Conservation (phyloP, 257 asterid species). For the Nicotiana paniculata region DNA sequence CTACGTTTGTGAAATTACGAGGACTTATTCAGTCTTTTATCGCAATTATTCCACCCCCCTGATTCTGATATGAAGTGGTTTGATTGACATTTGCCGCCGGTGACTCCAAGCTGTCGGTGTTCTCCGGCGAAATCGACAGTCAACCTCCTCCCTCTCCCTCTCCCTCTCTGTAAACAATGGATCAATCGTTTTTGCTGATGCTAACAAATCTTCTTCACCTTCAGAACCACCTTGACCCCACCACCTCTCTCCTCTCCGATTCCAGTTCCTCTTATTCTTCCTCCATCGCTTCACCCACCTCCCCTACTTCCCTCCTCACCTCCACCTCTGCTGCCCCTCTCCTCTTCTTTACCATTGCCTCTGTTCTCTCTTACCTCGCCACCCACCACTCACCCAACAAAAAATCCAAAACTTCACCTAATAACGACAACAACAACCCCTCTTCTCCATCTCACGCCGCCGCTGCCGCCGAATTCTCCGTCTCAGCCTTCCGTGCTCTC, state of each 20-base stretch:
- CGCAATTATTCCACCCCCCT: background rate
- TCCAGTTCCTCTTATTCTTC: slow-evolving; percentile 40
- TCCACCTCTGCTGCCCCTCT: slow-evolving; percentile 93
- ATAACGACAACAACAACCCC: slow-evolving; percentile 25
- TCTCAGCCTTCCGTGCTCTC: slow-evolving; percentile 92
- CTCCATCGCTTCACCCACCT: slow-evolving; percentile 40
- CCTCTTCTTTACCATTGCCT: slow-evolving; percentile 93
- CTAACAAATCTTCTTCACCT: slow-evolving; percentile 88
- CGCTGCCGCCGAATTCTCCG: slow-evolving; percentile 54
- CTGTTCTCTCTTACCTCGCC: slow-evolving; percentile 87
- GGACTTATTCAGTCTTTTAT: background rate
- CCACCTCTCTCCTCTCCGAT: slow-evolving; percentile 75
- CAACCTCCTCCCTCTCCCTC: background rate
- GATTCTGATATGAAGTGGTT: background rate
- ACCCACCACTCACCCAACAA: slow-evolving; percentile 39
- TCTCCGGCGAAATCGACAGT: background rate
- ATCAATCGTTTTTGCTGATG: slow-evolving; percentile 81
- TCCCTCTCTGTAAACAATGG: slow-evolving; percentile 31
- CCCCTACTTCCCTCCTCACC: slow-evolving; percentile 38
- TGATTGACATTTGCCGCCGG: background rate
- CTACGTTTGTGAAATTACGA: background rate
- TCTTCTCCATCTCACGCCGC: slow-evolving; percentile 24
- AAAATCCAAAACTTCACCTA: slow-evolving; percentile 31
- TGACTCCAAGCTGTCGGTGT: background rate
- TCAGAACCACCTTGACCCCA: slow-evolving; percentile 92